phyloP scores from a whole-genome alignment of 2,329 filamentous ascomycete species.

The Harringtonia lauricola region DNA sequence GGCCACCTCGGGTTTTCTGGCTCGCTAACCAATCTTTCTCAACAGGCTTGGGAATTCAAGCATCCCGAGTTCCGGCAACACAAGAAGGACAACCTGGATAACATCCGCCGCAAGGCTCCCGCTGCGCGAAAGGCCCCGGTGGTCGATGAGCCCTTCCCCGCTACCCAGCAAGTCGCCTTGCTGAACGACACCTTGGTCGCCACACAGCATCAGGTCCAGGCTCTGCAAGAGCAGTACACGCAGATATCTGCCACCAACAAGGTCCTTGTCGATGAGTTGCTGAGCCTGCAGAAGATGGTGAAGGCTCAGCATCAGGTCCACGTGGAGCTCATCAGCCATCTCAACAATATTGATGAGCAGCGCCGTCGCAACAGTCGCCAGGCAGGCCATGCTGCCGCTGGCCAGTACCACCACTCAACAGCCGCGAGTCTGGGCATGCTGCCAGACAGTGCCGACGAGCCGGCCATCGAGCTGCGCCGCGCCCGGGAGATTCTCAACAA shows the following conservation, averaged over 20 bases:
- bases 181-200: slow-evolving; percentile 81
- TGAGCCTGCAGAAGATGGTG: slow-evolving; percentile 49
- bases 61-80: slow-evolving; percentile 93
- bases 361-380: slow-evolving; percentile 30
- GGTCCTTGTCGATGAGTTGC: slow-evolving; percentile 49
- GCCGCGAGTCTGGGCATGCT: slow-evolving; percentile 27
- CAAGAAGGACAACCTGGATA: slow-evolving; percentile 92
- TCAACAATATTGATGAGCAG: slow-evolving; percentile 35
- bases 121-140: slow-evolving; percentile 63
- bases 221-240: slow-evolving; percentile 72
- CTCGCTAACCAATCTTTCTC: neutral
- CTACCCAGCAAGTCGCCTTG: slow-evolving; percentile 79
- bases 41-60: slow-evolving; percentile 87
- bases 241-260: slow-evolving; percentile 59
- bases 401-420: slow-evolving; percentile 23
- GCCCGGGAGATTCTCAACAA: slow-evolving; percentile 45
- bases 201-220: slow-evolving; percentile 85
- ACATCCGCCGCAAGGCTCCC: slow-evolving; percentile 90
- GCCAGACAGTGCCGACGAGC: slow-evolving; percentile 34
- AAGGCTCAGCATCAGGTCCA: slow-evolving; percentile 47
- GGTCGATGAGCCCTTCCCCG: slow-evolving; percentile 61
- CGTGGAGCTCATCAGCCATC: slow-evolving; percentile 44
- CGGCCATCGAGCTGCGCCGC: slow-evolving; percentile 39
- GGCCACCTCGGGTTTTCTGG: neutral
- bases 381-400: slow-evolving; percentile 23